phyloP scores from a whole-genome alignment of 106 monocot genomes.

The Dioscorea zingiberensis region DNA sequence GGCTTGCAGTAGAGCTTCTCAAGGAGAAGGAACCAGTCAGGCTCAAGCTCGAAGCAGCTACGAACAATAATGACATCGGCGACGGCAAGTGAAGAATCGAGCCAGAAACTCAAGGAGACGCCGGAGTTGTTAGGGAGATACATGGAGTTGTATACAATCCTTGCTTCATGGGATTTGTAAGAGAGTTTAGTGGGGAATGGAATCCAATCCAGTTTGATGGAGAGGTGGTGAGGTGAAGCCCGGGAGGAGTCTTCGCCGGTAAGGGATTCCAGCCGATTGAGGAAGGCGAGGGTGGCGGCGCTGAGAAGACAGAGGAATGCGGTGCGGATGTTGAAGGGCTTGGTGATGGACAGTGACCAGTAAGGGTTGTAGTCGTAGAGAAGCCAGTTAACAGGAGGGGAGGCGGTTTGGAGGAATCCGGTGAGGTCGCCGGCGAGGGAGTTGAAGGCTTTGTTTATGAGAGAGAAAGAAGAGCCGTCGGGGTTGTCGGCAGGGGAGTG shows the following conservation, averaged over 20 bases:
- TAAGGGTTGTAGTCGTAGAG: neutral
- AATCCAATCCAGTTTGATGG: neutral
- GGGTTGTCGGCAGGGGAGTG: neutral
- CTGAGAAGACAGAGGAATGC: neutral
- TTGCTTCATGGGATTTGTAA: neutral
- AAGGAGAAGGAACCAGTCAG: conserved; percentile 8
- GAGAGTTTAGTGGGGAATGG: neutral
- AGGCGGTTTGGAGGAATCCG: neutral
- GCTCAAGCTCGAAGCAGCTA: conserved; percentile 20
- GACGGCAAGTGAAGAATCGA: neutral
- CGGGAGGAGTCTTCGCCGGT: neutral
- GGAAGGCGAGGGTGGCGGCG: neutral
- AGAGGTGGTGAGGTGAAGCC: neutral
- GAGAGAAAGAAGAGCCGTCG: too few species aligned
- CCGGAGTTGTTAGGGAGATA: neutral
- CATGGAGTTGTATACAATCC: neutral
- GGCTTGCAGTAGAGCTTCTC: neutral
- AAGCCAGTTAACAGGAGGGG: neutral
- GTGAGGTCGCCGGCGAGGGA: neutral
- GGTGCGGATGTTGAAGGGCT: neutral
- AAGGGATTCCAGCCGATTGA: neutral
- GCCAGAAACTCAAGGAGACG: neutral
- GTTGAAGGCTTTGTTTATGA: too few species aligned
- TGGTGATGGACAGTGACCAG: neutral
- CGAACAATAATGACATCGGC: conserved; percentile 9